Evolutionary conservation across 164 flowering plant species (phyloP).

Genomic region (Amborella trichopoda): DNA sequence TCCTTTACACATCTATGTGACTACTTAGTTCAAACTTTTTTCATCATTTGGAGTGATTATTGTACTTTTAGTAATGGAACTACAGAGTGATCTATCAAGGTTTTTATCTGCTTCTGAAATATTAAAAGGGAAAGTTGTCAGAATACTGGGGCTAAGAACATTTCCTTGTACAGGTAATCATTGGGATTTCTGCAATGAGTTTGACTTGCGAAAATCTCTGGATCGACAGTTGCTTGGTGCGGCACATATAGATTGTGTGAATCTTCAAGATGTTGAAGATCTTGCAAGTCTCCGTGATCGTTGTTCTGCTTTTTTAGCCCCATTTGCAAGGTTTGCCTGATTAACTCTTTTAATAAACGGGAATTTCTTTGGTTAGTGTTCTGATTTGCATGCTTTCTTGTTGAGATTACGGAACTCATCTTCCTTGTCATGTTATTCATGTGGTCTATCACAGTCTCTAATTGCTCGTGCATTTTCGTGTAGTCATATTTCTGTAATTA

Average conservation of each 20-base stretch:
- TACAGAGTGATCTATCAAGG: no score
- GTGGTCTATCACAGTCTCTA: no score
- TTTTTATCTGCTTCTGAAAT: no score
- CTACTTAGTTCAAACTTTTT: no score
- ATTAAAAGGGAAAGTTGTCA: no score
- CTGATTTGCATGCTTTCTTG: no score
- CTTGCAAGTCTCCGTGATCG: slow-evolving; percentile 39
- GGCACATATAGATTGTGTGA: slow-evolving; percentile 49
- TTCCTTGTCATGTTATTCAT: no score
- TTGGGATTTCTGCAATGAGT: slow-evolving; percentile 70
- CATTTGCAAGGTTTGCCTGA: slow-evolving; percentile 42
- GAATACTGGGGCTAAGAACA: slow-evolving; percentile 4
- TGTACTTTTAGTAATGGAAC: not conserved
- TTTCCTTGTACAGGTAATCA: slow-evolving; percentile 33
- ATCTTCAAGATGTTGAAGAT: slow-evolving; percentile 39
- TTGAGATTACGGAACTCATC: no score
- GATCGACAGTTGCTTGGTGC: slow-evolving; percentile 55
- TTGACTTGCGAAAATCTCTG: slow-evolving; percentile 85
- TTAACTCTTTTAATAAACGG: not conserved
- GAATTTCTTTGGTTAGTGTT: no score
- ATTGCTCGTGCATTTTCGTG: no score
- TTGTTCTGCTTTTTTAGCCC: slow-evolving; percentile 60
- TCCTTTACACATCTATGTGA: no score
- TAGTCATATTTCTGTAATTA: no score
- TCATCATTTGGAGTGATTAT: not conserved